Percentiles rank a stretch among this genome's conserved stretches.
phyloP scores from a whole-genome alignment of 2,329 filamentous ascomycete genomes.

The Microdochium trichocladiopsis region DNA sequence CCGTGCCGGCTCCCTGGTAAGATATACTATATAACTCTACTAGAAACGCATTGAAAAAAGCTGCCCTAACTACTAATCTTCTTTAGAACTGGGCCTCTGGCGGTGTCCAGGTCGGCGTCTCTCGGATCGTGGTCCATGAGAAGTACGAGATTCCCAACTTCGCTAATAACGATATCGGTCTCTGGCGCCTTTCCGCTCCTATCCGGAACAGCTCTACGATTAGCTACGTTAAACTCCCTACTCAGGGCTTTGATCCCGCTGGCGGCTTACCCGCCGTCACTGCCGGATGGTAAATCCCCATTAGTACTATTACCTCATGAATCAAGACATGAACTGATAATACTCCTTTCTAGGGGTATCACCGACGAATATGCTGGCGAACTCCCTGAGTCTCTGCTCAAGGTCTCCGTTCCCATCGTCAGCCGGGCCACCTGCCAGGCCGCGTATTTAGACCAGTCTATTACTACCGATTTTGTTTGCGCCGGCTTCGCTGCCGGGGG shows the following conservation, averaged over 20 bases:
- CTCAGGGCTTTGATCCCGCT: slow-evolving; percentile 16
- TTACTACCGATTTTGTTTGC: slow-evolving; percentile 24
- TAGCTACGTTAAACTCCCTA: slow-evolving; percentile 14
- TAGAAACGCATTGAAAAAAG: too few species aligned
- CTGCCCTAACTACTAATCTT: too few species aligned
- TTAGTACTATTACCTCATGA: too few species aligned
- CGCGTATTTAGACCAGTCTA: slow-evolving; percentile 11
- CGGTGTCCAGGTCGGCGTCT: slow-evolving; percentile 15
- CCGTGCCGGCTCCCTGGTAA: slow-evolving; percentile 18
- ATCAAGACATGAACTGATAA: too few species aligned
- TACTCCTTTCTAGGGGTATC: neutral
- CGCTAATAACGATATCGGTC: slow-evolving; percentile 19
- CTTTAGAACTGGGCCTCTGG: slow-evolving; percentile 16
- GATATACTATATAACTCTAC: too few species aligned
- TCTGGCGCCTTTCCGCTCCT: slow-evolving; percentile 18
- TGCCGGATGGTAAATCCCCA: neutral
- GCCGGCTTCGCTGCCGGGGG: slow-evolving; percentile 17
- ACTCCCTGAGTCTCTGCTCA: slow-evolving; percentile 12
- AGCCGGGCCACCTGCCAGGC: slow-evolving; percentile 15
- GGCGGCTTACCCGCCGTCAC: slow-evolving; percentile 9
- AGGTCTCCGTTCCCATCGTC: slow-evolving; percentile 23
- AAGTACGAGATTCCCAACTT: neutral
- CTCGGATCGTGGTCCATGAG: slow-evolving; percentile 8
- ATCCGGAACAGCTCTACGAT: slow-evolving; percentile 13
- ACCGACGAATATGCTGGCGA: slow-evolving; percentile 5